Conservation (phyloP, 2,329 filamentous ascomycete genomes). For the Talaromyces sp. region DNA sequence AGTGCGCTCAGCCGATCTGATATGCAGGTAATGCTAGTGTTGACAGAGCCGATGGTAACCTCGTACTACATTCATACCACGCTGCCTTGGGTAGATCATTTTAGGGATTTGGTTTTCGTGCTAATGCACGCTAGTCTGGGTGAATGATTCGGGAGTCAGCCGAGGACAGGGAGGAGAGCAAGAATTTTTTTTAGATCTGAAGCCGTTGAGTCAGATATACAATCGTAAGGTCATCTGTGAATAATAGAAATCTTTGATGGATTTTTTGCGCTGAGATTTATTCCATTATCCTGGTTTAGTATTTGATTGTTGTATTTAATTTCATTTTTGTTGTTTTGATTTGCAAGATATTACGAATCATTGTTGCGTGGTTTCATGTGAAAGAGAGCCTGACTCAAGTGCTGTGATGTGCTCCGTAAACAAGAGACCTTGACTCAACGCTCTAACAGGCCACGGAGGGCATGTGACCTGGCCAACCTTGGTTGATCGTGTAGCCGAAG, state of each 20-base stretch:
- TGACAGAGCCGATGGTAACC: background rate
- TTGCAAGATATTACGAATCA: no score
- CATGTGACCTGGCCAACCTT: slow-evolving; percentile 1
- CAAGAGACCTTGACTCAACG: background rate
- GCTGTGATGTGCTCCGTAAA: background rate
- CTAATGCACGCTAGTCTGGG: background rate
- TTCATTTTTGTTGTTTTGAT: no score
- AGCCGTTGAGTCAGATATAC: background rate
- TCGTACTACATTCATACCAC: background rate
- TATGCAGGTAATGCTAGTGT: background rate
- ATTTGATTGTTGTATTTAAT: no score
- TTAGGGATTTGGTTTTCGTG: no score
- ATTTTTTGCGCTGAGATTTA: no score
- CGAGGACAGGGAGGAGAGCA: background rate
- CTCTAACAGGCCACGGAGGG: background rate
- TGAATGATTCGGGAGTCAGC: slow-evolving; percentile 1
- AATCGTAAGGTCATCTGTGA: background rate
- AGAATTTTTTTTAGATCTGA: background rate
- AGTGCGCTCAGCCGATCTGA: slow-evolving; percentile 5
- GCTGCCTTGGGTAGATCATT: background rate
- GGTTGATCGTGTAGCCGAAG: slow-evolving; percentile 1
- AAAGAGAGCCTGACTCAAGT: no score
- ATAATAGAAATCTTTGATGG: no score
- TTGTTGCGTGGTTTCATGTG: no score
- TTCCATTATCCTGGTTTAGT: no score